Conservation (phyloP, 2,329 filamentous ascomycete genomes). For the Huntiella savannae region DNA sequence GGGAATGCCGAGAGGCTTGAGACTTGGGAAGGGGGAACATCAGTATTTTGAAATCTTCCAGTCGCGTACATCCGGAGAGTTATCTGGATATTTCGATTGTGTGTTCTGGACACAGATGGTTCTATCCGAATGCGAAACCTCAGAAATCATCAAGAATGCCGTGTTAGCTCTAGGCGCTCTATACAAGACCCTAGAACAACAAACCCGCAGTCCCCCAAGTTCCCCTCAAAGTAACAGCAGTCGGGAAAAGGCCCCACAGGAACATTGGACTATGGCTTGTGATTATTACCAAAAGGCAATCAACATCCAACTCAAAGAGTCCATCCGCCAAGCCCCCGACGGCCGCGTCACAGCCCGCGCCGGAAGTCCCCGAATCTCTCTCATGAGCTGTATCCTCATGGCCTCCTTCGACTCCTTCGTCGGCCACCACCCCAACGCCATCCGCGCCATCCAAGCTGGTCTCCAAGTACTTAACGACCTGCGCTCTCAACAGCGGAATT, state of each 20-base stretch:
- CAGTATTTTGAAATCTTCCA: constrained; percentile 45
- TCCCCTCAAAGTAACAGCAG: constrained; percentile 21
- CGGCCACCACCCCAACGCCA: constrained; percentile 42
- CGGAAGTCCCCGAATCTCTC: constrained; percentile 28
- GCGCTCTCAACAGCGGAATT: constrained; percentile 23
- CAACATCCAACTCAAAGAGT: constrained; percentile 27
- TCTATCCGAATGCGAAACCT: constrained; percentile 41
- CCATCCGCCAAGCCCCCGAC: constrained; percentile 15
- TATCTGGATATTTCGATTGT: constrained; percentile 49
- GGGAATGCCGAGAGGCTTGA: constrained; percentile 1
- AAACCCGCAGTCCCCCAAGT: constrained; percentile 29
- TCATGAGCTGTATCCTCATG: constrained; percentile 47
- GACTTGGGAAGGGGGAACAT: constrained; percentile 22
- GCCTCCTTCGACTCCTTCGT: constrained; percentile 52
- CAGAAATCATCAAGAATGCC: constrained; percentile 42
- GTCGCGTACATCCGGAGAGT: constrained; percentile 38
- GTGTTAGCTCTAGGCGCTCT: constrained; percentile 47
- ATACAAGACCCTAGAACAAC: constrained; percentile 46
- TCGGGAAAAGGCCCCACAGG: constrained; percentile 13
- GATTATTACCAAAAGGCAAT: constrained; percentile 39
- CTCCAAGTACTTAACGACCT: constrained; percentile 34
- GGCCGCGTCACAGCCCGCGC: constrained; percentile 17
- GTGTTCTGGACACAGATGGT: constrained; percentile 46
- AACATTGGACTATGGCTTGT: constrained; percentile 41
- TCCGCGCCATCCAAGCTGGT: constrained; percentile 40